Base-by-base conservation (phyloP, 2,329 filamentous ascomycete genomes). In the Monilinia vaccinii-corymbosi region DNA sequence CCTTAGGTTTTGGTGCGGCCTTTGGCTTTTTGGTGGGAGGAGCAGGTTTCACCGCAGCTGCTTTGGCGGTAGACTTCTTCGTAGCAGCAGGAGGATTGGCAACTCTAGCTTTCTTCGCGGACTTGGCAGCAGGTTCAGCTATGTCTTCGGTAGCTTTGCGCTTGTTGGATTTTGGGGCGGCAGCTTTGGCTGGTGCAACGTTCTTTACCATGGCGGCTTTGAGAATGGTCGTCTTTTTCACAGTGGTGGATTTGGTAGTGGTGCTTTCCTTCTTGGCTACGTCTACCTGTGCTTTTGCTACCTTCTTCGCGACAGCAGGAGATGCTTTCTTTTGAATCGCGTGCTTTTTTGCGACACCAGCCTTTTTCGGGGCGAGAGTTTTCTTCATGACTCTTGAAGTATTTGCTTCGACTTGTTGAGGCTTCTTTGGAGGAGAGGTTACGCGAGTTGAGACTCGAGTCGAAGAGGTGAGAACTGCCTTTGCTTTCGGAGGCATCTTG, bases 251-350 rank as follows among this genome's bases (percentile, higher is more conserved):
- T 40, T 60, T 60, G 6, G 49, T 38, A 3, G 57, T 38, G 16
- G 42, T 55, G 11, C 31, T 13, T 38, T 32, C 31, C 57, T 60
- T 60, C 57, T 60, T 60, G 3, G 42, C 23, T 21, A 28, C 25
- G 16, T 28, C 21, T 38, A 28, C 25, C 25, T 28, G 25, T 28
- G 32, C 8, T 40, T 58, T 52, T 28, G 57, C 50, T 38, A 40
- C 40, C 28, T 52, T 59, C 18, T 53, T 59, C 45, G 57, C 34
- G n/a, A 44, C 57, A 47, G 49, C 21, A 6, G 57, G 68, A 71
- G 51, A 32, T 18, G 44, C 67, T 67, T 63, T 71, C 67, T 61
- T 69, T 67, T 36, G 65, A 21, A 42, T 25, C n/a, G 57, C 48
- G 36, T 28, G 48, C 13, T 53, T 53, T 42, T 59, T 59, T 36